Base-by-base conservation (phyloP, 2,329 filamentous ascomycete species). In the Malbranchea zuffiana region DNA sequence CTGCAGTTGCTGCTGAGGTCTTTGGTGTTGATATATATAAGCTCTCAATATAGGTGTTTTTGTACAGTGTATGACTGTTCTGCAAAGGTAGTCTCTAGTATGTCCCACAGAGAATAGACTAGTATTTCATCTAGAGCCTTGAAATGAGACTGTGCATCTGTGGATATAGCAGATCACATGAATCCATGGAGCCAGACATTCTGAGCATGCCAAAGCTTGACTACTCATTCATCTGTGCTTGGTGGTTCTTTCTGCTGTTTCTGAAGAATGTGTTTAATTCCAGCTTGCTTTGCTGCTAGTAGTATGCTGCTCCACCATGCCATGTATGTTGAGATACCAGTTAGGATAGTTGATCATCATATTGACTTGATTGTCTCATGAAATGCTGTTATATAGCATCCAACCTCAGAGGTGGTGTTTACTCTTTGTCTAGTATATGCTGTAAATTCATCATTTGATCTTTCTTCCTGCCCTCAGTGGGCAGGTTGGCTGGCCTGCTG, bases 111-210 rank as follows among this genome's bases (percentile, higher is more conserved):
- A 10, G 18, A n/a, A n/a, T 32, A 32, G 6, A 18, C 30, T 6
- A 32, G 12, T 6, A 19, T 17, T 13, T 4, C 8, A n/a, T 32
- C 30, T n/a, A 17, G 30, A 10, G 13, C 13, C 12, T 18, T 15
- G 16, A 32, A 32, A 12, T 32, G 16, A 12, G 10, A 16, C 16
- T 19, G 13, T 6, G 30, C 30, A 18, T 32, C 15, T 10, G 30
- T 18, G 13, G 30, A 32, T 10, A 32, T 32, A 7, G 13, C 7
- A 8, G 12, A 18, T 5, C 8, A 17, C 12, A 32, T 32, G n/a
- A 32, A 32, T 15, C 16, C 16, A 15, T 18, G 21, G 18, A 32
- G 30, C 30, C 30, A 32, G 10, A 13, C 21, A 18, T 32, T 32
- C 16, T 17, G 21, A 10, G 7, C 30, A 18, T 15, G 10, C 30